Conservation (phyloP, 805 yeast genomes). For the Alloascoidea hylecoeti region DNA sequence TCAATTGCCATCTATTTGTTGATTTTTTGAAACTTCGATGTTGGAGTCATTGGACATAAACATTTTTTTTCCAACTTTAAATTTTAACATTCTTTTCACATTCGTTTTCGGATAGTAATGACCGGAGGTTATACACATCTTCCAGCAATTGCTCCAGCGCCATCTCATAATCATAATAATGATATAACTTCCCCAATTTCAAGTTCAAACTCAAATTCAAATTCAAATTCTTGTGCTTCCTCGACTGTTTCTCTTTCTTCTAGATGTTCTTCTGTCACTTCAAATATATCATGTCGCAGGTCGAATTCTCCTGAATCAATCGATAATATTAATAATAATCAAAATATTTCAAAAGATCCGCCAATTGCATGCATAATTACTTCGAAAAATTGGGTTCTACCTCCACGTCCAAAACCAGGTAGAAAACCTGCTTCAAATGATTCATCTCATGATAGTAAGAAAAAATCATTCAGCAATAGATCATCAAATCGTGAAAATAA, state of each 20-base stretch:
- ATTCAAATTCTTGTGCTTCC: not conserved
- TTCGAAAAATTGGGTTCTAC: constrained; percentile 2
- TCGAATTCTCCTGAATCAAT: not conserved
- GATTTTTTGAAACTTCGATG: no score
- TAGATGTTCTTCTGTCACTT: no score
- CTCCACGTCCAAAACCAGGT: constrained; percentile 2
- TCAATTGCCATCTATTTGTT: no score
- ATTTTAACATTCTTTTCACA: no score
- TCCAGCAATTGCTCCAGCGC: not conserved
- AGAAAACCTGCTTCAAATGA: not conserved
- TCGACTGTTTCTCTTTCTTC: not conserved
- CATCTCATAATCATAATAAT: not conserved
- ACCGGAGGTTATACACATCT: no score
- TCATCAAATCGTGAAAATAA: not conserved
- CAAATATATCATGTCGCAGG: no score
- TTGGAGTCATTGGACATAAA: no score
- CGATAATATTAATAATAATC: not conserved
- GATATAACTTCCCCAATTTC: not conserved
- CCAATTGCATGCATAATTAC: constrained; percentile 1
- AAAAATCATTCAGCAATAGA: not conserved
- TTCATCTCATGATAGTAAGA: not conserved
- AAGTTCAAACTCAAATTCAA: not conserved
- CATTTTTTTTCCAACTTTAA: no score
- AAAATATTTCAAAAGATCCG: not conserved
- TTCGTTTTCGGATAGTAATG: no score